Conservation (phyloP, 2,329 filamentous ascomycete species). For the Colletotrichum horii region DNA sequence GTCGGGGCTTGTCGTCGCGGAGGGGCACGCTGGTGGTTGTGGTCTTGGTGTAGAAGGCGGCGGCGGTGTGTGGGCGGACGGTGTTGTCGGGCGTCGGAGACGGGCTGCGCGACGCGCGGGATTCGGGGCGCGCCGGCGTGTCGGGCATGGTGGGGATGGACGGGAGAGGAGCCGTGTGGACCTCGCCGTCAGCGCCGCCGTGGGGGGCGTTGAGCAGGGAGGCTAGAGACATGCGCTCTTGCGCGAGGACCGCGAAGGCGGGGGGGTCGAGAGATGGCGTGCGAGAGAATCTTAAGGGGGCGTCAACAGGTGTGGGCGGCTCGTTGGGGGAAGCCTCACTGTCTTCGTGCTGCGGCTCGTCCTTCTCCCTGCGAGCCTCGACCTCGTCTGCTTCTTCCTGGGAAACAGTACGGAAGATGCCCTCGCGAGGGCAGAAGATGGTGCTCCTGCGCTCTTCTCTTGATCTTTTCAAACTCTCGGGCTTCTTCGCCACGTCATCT, state of each 20-base stretch:
- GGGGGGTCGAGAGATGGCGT: constrained; percentile 69
- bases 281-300: constrained; percentile 51
- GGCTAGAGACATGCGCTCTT: constrained; percentile 62
- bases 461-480: constrained; percentile 25
- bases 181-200: constrained; percentile 34
- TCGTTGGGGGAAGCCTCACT: constrained; percentile 25
- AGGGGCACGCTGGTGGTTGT: constrained; percentile 59
- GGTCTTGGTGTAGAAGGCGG: constrained; percentile 52
- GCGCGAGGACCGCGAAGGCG: constrained; percentile 57
- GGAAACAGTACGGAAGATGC: constrained; percentile 66
- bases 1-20: constrained; percentile 44
- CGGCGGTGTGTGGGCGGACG: constrained; percentile 50
- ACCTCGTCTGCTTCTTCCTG: constrained; percentile 55
- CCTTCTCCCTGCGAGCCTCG: constrained; percentile 35
- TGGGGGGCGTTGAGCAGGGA: constrained; percentile 66
- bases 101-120: neutral
- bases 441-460: constrained; percentile 53
- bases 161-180: constrained; percentile 36
- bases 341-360: constrained; percentile 21
- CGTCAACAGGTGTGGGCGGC: constrained; percentile 36
- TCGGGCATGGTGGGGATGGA: constrained; percentile 49
- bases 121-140: constrained; percentile 11
- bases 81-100: neutral
- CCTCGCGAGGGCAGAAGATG: constrained; percentile 66
- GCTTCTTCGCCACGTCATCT: constrained; percentile 18